phyloP scores from a whole-genome alignment of 2,329 filamentous ascomycete genomes.

The Colletotrichum noveboracense region DNA sequence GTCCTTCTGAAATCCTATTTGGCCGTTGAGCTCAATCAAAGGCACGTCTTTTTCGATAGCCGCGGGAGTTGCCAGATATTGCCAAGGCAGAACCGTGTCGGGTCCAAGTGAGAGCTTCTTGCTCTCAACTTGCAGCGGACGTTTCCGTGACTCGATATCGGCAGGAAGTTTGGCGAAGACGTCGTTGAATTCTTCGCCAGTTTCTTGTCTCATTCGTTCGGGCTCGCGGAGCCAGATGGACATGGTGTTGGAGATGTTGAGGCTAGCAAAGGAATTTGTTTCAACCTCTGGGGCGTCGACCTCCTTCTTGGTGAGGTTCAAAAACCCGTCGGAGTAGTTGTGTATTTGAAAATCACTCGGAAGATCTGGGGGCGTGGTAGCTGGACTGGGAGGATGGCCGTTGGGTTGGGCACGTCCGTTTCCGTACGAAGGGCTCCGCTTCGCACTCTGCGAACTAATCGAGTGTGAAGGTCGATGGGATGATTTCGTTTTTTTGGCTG shows the following conservation, averaged over 20 bases:
- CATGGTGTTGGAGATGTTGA: constrained; percentile 76
- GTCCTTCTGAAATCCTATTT: constrained; percentile 75
- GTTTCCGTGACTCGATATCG: constrained; percentile 47
- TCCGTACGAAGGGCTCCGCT: constrained; percentile 68
- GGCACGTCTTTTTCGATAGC: constrained; percentile 62
- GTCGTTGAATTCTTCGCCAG: constrained; percentile 68
- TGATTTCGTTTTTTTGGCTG: constrained; percentile 81
- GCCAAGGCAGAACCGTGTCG: constrained; percentile 71
- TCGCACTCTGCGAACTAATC: constrained; percentile 69
- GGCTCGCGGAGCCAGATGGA: constrained; percentile 81
- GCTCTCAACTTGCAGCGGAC: constrained; percentile 54
- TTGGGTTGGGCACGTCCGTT: constrained; percentile 65
- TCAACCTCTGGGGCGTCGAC: constrained; percentile 64
- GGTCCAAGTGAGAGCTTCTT: constrained; percentile 50
- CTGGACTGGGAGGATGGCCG: constrained; percentile 73
- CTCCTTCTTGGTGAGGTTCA: constrained; percentile 72
- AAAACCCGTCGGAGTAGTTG: constrained; percentile 77
- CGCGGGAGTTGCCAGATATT: constrained; percentile 60
- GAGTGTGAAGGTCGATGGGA: constrained; percentile 82
- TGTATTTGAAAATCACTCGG: constrained; percentile 68
- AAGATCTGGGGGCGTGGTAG: constrained; percentile 73
- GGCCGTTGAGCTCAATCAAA: constrained; percentile 76
- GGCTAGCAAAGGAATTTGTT: constrained; percentile 79
- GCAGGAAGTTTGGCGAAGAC: constrained; percentile 67
- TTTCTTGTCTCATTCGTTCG: constrained; percentile 69